Conservation (phyloP, 2,329 filamentous ascomycete species). For the Botrytis byssoidea region DNA sequence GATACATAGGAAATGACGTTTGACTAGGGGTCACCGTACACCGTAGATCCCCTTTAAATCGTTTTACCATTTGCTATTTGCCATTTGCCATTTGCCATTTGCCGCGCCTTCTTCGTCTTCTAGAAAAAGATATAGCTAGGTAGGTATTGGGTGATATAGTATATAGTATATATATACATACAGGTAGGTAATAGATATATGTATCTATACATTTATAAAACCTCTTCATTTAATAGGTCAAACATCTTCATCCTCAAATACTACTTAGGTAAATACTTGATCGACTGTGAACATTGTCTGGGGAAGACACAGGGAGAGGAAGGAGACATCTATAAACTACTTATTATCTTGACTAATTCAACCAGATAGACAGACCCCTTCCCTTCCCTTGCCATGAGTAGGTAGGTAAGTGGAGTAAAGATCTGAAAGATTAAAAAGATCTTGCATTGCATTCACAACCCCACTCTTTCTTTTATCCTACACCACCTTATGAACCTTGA, state of each 20-base stretch:
- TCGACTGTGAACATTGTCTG: background rate
- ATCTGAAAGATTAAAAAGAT: slow-evolving; percentile 8
- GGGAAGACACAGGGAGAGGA: background rate
- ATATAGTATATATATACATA: background rate
- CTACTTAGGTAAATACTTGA: too few species aligned
- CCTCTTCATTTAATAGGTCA: background rate
- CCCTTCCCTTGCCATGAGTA: background rate
- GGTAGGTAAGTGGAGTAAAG: slow-evolving; percentile 2
- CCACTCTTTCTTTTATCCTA: background rate
- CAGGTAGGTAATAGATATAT: background rate
- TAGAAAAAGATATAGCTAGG: background rate
- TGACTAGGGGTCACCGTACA: slow-evolving; percentile 4
- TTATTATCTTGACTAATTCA: background rate
- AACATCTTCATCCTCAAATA: too few species aligned
- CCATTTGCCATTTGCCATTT: background rate
- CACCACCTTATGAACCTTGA: background rate
- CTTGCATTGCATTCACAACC: slow-evolving; percentile 12
- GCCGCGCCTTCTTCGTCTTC: background rate
- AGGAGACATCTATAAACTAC: background rate
- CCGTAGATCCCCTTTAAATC: slow-evolving; percentile 3
- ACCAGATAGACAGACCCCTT: background rate
- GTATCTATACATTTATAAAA: too few species aligned
- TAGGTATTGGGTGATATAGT: background rate
- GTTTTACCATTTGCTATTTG: background rate
- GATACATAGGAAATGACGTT: slow-evolving; percentile 6